Percentiles rank a stretch among this genome's conserved stretches.
phyloP scores from a whole-genome alignment of 2,329 filamentous ascomycete species.

The Colletotrichum limetticola region DNA sequence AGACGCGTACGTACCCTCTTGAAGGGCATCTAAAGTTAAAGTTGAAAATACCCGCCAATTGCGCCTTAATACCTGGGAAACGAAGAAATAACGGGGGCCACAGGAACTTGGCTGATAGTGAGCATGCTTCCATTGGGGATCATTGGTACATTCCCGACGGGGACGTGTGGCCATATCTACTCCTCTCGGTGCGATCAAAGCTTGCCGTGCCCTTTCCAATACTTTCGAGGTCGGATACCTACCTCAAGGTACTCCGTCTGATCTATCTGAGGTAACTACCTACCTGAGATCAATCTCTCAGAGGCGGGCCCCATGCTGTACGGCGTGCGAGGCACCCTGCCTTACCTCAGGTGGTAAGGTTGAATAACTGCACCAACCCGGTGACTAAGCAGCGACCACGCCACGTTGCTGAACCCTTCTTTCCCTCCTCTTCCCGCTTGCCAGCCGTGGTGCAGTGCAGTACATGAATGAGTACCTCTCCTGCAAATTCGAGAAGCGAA shows the following conservation, averaged over 20 bases:
- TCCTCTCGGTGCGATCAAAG: neutral
- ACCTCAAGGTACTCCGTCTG: too few species aligned
- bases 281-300: too few species aligned
- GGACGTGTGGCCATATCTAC: too few species aligned
- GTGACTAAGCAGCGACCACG: slow-evolving; percentile 30
- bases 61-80: neutral
- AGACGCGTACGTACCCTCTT: neutral
- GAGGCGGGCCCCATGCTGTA: too few species aligned
- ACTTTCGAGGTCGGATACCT: too few species aligned
- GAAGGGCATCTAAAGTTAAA: neutral
- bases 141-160: neutral
- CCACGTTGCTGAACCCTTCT: slow-evolving; percentile 30
- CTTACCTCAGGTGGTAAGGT: neutral
- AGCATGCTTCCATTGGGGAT: neutral
- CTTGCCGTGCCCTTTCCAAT: neutral
- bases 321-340: neutral
- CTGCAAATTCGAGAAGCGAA: slow-evolving; percentile 13
- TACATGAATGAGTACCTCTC: slow-evolving; percentile 21
- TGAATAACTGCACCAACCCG: neutral
- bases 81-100: neutral
- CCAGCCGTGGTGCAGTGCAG: neutral
- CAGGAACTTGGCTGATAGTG: neutral
- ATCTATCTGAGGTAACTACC: too few species aligned
- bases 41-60: neutral
- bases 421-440: neutral